Base-by-base conservation (phyloP, 2,329 filamentous ascomycete species). In the Nemania abortiva region DNA sequence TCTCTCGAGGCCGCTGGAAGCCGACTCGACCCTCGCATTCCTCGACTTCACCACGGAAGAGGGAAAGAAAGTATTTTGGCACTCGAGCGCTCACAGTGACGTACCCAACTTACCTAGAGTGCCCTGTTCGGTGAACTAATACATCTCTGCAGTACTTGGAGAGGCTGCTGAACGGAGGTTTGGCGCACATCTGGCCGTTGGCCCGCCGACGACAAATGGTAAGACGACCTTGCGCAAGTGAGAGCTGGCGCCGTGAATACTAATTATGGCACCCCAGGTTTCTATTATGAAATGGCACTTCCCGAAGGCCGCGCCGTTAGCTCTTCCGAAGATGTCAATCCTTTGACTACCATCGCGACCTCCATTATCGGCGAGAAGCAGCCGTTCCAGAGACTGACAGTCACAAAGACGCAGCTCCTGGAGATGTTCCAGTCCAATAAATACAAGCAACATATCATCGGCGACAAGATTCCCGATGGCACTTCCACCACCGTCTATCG, bases 401-500 rank as follows among this genome's bases (percentile, higher is more conserved):
- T 70, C 42, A 67, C 66, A 18, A 69, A 71, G 64, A 53, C 61
- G 34, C 63, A 66, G 24, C 60, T 70, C 6, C 45, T 55, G 90
- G 91, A 47, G 90, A 90, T 64, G 84, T 82, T 77, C 90, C 85
- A 77, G 92, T 97, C 49, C 89, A 91, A 66, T 86, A 98, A 99
- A 88, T 98, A 97, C 86, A 98, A 99, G 88, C 90, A 97, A 80
- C 93, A 98, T 81, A 97, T 98, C 81, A 98, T 99, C 84, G 91
- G 94, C 76, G 92, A 94, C 84, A 94, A 97, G 82, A 93, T 98
- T 70, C 86, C 91, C 47, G 94, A 97, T 75, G 94, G 94, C 75
- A 95, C 94, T 65, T 93, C 88, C 79, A 97, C 94, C 79, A 98
- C 96, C 10, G 95, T 98, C 49, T 99, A 98, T 82, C 90, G 94